Evolutionary conservation across 768 basidiomycete species (phyloP).

Genomic region (Chalciporus pseudorubinellus): DNA sequence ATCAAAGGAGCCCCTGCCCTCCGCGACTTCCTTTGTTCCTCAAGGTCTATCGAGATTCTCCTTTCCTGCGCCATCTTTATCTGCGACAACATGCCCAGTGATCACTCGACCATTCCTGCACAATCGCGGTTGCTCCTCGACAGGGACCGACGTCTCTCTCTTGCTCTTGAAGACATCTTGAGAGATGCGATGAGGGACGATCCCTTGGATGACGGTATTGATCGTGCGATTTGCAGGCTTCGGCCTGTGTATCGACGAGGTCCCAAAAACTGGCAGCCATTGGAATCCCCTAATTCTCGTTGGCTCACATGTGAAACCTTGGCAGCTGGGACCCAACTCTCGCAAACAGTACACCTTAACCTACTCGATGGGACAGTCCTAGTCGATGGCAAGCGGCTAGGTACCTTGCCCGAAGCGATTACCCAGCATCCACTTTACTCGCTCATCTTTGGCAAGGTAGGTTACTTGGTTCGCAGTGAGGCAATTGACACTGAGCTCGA

Average conservation of each 20-base stretch:
- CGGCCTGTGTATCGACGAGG: slow-evolving; percentile 7
- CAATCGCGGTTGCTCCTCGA: slow-evolving; percentile 5
- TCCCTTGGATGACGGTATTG: slow-evolving; percentile 5
- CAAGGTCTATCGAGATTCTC: slow-evolving; percentile 16
- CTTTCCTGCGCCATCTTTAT: slow-evolving; percentile 26
- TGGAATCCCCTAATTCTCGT: slow-evolving; percentile 1
- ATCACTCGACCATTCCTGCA: neutral
- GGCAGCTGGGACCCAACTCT: neutral
- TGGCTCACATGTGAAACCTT: slow-evolving; percentile 15
- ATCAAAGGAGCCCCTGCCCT: neutral
- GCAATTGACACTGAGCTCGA: neutral
- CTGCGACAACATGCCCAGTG: slow-evolving; percentile 5
- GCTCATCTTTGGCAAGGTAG: neutral
- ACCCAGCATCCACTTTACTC: slow-evolving; percentile 5
- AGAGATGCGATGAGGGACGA: neutral
- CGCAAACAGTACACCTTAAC: slow-evolving; percentile 14
- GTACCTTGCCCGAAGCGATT: slow-evolving; percentile 5
- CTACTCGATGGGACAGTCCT: slow-evolving; percentile 16
- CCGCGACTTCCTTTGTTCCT: slow-evolving; percentile 4
- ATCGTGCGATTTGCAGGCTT: slow-evolving; percentile 10
- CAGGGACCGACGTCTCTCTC: slow-evolving; percentile 24
- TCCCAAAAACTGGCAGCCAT: slow-evolving; percentile 7
- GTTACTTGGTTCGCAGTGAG: neutral
- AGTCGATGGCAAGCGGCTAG: slow-evolving; percentile 16
- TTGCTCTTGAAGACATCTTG: slow-evolving; percentile 13